Conservation (phyloP, 164 flowering plant species). For the Piper betle region DNA sequence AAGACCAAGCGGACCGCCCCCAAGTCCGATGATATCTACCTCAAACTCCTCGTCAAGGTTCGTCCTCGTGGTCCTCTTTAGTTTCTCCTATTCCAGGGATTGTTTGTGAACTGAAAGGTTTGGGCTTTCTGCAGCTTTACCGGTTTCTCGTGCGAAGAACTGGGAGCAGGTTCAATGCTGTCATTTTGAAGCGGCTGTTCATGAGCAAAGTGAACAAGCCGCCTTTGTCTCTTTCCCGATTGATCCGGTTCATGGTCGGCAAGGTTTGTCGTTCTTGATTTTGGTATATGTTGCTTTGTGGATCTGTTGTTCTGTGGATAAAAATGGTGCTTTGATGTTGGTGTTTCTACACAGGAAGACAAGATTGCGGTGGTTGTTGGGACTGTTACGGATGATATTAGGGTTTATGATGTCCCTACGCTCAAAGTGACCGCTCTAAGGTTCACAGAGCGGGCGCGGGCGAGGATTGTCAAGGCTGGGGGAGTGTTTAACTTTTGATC, state of each 20-base stretch:
- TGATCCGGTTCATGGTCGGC: constrained; percentile 33
- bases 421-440: constrained; percentile 47
- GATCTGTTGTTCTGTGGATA: not conserved
- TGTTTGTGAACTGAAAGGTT: not conserved
- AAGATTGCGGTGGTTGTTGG: constrained; percentile 53
- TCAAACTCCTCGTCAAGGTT: constrained; percentile 56
- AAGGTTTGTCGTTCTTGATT: constrained; percentile 22
- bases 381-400: constrained; percentile 40
- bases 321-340: not conserved
- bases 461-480: constrained; percentile 54
- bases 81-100: not conserved
- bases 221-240: constrained; percentile 39
- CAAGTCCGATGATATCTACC: constrained; percentile 44
- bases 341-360: constrained; percentile 20
- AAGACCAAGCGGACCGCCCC: constrained; percentile 46
- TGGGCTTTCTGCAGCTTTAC: constrained; percentile 24
- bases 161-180: constrained; percentile 49
- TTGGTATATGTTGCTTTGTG: not conserved
- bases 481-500: constrained; percentile 53
- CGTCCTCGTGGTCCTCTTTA: not conserved
- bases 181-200: constrained; percentile 49
- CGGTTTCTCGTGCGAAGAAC: constrained; percentile 53
- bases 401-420: constrained; percentile 39
- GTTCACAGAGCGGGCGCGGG: constrained; percentile 54
- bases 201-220: constrained; percentile 54